Conservation (phyloP, 2,329 filamentous ascomycete species). For the Cryphonectria carpinicola region DNA sequence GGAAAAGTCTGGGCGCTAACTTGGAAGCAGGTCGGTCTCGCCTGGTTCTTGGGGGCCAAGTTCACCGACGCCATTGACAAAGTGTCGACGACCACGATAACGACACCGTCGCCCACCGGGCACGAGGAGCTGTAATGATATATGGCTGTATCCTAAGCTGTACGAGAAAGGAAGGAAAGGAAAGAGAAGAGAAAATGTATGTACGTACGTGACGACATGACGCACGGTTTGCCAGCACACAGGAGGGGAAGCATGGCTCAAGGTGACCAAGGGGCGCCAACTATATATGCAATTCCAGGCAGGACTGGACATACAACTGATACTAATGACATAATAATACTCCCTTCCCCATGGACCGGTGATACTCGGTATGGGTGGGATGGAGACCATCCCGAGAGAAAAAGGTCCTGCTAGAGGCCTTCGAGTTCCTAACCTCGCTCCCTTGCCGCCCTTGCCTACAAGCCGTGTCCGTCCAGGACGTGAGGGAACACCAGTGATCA, state of each 20-base stretch:
- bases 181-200: conserved; percentile 11
- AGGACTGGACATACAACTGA: conserved; percentile 20
- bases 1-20: not conserved
- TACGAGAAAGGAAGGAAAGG: conserved; percentile 10
- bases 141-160: conserved; percentile 13
- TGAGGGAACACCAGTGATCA: not conserved
- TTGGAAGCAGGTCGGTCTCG: conserved; percentile 66
- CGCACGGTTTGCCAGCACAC: conserved; percentile 17
- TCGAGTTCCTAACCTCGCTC: not conserved
- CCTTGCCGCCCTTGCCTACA: not conserved
- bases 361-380: not conserved
- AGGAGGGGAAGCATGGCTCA: conserved; percentile 10
- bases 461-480: not conserved
- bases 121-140: conserved; percentile 39
- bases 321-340: conserved; percentile 30
- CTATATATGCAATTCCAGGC: conserved; percentile 19
- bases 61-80: conserved; percentile 73
- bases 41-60: conserved; percentile 79
- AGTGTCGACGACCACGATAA: conserved; percentile 40
- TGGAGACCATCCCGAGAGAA: not conserved
- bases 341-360: not conserved
- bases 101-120: conserved; percentile 13
- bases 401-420: not conserved
- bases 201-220: conserved; percentile 26
- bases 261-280: not conserved